Percentiles rank a stretch among this genome's conserved stretches.
phyloP scores from a whole-genome alignment of 192 early-diverging fungal genomes.

The Coemansia sp. region DNA sequence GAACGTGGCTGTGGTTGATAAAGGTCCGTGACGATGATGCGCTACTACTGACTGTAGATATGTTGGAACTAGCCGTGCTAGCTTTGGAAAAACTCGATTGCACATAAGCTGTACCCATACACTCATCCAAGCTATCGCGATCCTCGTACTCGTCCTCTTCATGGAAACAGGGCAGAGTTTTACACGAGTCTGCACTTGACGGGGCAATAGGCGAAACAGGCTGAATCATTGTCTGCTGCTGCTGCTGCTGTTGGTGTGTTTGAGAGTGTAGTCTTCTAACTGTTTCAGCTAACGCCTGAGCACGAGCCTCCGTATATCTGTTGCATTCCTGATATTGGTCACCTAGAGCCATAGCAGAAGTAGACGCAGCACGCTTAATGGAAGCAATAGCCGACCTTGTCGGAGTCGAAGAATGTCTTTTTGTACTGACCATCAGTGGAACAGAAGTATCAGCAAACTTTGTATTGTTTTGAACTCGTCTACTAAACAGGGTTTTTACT shows the following conservation, averaged over 20 bases:
- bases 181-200: slow-evolving; percentile 36
- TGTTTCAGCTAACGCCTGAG: slow-evolving; percentile 34
- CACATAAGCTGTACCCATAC: no score
- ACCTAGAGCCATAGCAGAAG: background rate
- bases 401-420: slow-evolving; percentile 9
- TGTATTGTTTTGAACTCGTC: slow-evolving; percentile 1
- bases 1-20: no score
- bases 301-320: slow-evolving; percentile 30
- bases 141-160: slow-evolving; percentile 32
- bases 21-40: no score
- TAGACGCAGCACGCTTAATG: slow-evolving; percentile 6
- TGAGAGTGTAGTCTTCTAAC: slow-evolving; percentile 24
- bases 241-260: slow-evolving; percentile 3
- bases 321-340: slow-evolving; percentile 4
- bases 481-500: slow-evolving; percentile 36
- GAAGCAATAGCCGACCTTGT: background rate
- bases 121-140: no score
- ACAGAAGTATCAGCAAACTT: background rate
- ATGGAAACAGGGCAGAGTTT: slow-evolving; percentile 37
- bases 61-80: no score
- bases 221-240: no score
- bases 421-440: background rate
- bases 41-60: no score
- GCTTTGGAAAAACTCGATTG: no score
- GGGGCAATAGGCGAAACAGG: slow-evolving; percentile 23